phyloP scores from a whole-genome alignment of 2,329 filamentous ascomycete genomes.

The Sporothrix dimorphospora region DNA sequence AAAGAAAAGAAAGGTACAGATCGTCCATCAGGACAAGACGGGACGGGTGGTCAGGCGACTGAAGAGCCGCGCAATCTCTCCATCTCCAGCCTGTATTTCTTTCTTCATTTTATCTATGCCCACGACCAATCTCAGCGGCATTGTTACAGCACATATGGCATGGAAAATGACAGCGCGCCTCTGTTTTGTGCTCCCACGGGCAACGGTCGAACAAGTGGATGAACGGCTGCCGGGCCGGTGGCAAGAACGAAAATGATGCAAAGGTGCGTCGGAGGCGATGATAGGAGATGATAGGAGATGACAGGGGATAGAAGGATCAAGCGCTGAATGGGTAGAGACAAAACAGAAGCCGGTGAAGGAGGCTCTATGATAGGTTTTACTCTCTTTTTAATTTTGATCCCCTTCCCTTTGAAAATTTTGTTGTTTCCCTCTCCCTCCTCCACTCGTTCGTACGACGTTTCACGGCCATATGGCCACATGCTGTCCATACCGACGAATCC shows the following conservation, averaged over 20 bases:
- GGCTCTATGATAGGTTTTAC: background rate
- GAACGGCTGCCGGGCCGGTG: conserved; percentile 18
- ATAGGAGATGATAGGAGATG: background rate
- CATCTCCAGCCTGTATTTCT: background rate
- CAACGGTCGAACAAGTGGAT: background rate
- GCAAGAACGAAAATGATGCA: background rate
- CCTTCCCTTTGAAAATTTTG: background rate
- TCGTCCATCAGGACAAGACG: background rate
- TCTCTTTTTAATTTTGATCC: background rate
- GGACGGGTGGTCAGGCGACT: background rate
- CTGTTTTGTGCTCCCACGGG: conserved; percentile 1
- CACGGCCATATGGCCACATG: conserved; percentile 11
- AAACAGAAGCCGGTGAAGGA: background rate
- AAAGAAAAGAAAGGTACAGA: background rate
- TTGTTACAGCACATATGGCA: background rate
- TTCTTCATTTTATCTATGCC: background rate
- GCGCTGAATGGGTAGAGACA: background rate
- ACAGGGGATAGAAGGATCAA: background rate
- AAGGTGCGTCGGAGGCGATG: background rate
- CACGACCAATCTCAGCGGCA: background rate
- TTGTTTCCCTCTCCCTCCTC: background rate
- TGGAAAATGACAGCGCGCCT: background rate
- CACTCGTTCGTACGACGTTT: conserved; percentile 15
- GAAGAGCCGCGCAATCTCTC: background rate
- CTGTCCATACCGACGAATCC: background rate